These are phyloP conservation scores for Ustulina deusta DNA, from an alignment of 2,329 filamentous ascomycete species.

Conservation along the genomic window DNA sequence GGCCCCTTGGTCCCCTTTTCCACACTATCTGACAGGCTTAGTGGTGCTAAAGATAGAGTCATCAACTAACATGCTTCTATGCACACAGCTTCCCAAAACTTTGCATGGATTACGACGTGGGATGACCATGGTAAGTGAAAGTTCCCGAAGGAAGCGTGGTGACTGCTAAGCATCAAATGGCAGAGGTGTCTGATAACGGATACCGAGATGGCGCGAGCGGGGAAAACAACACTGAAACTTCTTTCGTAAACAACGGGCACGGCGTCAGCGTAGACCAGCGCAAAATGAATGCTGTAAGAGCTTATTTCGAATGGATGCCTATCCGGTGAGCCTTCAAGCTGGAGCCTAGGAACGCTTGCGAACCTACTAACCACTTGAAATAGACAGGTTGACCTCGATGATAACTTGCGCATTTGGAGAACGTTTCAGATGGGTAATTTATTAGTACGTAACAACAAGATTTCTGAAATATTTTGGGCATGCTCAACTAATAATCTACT, in stretches of 20 bases:
- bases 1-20: neutral
- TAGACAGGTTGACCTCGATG: conserved; percentile 73
- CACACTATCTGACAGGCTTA: neutral
- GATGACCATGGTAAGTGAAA: conserved; percentile 54
- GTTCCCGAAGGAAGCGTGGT: neutral
- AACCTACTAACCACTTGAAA: conserved; percentile 50
- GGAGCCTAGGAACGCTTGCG: conserved; percentile 9
- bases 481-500: conserved; percentile 66
- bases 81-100: conserved; percentile 52
- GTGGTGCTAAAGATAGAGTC: neutral
- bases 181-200: conserved; percentile 72
- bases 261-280: conserved; percentile 76
- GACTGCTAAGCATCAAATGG: conserved; percentile 23
- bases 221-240: conserved; percentile 75
- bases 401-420: conserved; percentile 76
- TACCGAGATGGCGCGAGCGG: conserved; percentile 71
- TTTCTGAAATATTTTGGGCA: conserved; percentile 43
- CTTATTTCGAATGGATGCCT: conserved; percentile 76
- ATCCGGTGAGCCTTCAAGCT: conserved; percentile 55
- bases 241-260: conserved; percentile 67
- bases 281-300: conserved; percentile 79
- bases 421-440: conserved; percentile 74
- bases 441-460: conserved; percentile 50
- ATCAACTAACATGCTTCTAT: neutral
- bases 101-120: conserved; percentile 61